A percentile compares a stretch with the other conserved stretches of the same genome.
phyloP scores from a whole-genome alignment of 2,329 filamentous ascomycete genomes.

The Aspergillus brunneoviolaceus region DNA sequence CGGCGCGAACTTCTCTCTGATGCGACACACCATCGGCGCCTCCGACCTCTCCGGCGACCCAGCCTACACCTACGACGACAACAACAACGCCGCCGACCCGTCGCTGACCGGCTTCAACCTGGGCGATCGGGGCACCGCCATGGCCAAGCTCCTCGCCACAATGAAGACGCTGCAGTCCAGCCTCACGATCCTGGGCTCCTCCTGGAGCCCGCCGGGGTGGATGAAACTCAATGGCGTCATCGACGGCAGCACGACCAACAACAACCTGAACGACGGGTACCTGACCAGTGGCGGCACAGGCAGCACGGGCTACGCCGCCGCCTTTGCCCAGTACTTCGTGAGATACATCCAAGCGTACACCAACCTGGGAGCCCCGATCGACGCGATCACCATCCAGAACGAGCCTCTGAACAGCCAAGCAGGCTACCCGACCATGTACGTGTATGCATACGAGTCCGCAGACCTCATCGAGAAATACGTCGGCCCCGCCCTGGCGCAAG shows the following conservation, averaged over 20 bases:
- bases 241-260: conserved; percentile 27
- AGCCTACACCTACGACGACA: conserved; percentile 42
- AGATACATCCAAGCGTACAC: conserved; percentile 40
- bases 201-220: conserved; percentile 43
- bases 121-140: conserved; percentile 36
- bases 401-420: conserved; percentile 41
- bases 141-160: conserved; percentile 38
- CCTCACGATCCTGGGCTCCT: conserved; percentile 37
- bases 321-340: conserved; percentile 37
- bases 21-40: conserved; percentile 43
- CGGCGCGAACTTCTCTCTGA: conserved; percentile 40
- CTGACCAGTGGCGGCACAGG: conserved; percentile 24
- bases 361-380: conserved; percentile 32
- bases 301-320: conserved; percentile 32
- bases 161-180: conserved; percentile 38
- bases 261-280: conserved; percentile 35
- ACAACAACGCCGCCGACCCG: conserved; percentile 34
- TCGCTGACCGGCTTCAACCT: conserved; percentile 32
- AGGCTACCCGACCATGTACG: conserved; percentile 41
- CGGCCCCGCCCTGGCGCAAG: conserved; percentile 28
- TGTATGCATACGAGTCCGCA: conserved; percentile 36
- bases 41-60: conserved; percentile 35
- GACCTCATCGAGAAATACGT: conserved; percentile 33
- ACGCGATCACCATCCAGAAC: conserved; percentile 41
- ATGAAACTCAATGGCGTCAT: conserved; percentile 42